Evolutionary conservation across 148 eudicot species (phyloP).

Genomic region (Vaccinium macrocarpon): DNA sequence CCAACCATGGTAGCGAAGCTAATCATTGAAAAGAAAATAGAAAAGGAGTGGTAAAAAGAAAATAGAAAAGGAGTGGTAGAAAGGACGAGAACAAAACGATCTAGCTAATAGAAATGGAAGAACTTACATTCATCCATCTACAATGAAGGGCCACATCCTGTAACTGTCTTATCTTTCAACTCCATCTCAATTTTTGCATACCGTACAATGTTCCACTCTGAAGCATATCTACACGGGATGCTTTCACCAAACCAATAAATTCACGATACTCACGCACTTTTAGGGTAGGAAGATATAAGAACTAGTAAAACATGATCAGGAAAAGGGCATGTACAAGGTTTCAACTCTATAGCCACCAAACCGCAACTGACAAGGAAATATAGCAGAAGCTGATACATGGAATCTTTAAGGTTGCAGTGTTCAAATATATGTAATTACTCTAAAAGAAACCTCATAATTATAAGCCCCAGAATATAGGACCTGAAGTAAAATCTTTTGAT

Average conservation of each 20-base stretch:
- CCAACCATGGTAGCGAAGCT: not conserved
- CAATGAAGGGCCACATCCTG: constrained; percentile 73
- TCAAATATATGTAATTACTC: not conserved
- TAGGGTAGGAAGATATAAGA: not conserved
- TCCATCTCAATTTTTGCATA: constrained; percentile 73
- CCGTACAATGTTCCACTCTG: constrained; percentile 41
- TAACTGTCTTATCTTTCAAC: constrained; percentile 66
- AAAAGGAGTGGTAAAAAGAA: too few species aligned
- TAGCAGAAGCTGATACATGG: not conserved
- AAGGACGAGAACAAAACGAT: not conserved
- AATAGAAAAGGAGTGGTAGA: too few species aligned
- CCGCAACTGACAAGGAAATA: not conserved
- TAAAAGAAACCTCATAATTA: not conserved
- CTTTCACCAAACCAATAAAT: not conserved
- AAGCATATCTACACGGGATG: constrained; percentile 49
- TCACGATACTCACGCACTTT: not conserved
- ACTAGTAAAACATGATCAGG: not conserved
- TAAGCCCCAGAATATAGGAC: not conserved
- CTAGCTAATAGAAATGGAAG: not conserved
- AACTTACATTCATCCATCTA: constrained; percentile 75
- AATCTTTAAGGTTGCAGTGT: not conserved
- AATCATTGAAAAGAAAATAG: not conserved
- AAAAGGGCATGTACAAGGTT: not conserved
- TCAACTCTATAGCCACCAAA: not conserved
- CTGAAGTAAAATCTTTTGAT: not conserved